phyloP scores from a whole-genome alignment of 2,329 filamentous ascomycete species.

The Xylariomycetidae sp. region DNA sequence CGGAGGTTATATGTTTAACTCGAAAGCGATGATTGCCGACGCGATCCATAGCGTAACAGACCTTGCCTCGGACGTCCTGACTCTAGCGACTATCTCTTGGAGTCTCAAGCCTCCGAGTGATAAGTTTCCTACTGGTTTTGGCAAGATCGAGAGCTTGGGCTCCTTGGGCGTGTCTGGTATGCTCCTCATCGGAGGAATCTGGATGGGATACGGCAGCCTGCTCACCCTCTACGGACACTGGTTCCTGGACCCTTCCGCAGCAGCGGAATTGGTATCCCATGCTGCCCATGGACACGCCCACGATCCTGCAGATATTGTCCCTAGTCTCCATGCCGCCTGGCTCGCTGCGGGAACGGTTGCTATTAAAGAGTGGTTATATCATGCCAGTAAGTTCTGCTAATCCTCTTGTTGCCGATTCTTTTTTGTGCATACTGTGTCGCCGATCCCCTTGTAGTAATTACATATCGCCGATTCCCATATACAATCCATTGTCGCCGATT shows the following conservation, averaged over 20 bases:
- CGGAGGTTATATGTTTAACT: slow-evolving; percentile 92
- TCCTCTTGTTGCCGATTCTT: too few species aligned
- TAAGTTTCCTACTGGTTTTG: slow-evolving; percentile 85
- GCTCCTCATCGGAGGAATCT: slow-evolving; percentile 80
- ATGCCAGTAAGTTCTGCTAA: slow-evolving; percentile 91
- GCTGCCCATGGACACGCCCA: slow-evolving; percentile 58
- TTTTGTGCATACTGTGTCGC: slow-evolving; percentile 19
- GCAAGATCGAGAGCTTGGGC: slow-evolving; percentile 95
- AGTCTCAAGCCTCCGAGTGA: slow-evolving; percentile 80
- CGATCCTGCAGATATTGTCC: slow-evolving; percentile 58
- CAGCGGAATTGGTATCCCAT: slow-evolving; percentile 49
- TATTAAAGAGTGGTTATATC: slow-evolving; percentile 95
- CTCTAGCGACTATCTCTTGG: slow-evolving; percentile 89
- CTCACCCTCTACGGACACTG: slow-evolving; percentile 68
- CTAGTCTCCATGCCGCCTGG: slow-evolving; percentile 93
- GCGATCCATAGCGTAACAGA: slow-evolving; percentile 95
- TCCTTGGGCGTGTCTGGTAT: slow-evolving; percentile 90
- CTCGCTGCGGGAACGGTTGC: slow-evolving; percentile 83
- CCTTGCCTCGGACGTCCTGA: slow-evolving; percentile 90
- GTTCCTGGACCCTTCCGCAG: slow-evolving; percentile 58
- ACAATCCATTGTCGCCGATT: too few species aligned
- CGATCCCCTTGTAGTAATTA: too few species aligned
- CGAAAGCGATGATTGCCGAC: slow-evolving; percentile 87
- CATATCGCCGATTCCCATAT: too few species aligned
- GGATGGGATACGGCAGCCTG: slow-evolving; percentile 81